Conservation (phyloP, 371 early-diverging fungal genomes). For the Actinomortierella ambigua region DNA sequence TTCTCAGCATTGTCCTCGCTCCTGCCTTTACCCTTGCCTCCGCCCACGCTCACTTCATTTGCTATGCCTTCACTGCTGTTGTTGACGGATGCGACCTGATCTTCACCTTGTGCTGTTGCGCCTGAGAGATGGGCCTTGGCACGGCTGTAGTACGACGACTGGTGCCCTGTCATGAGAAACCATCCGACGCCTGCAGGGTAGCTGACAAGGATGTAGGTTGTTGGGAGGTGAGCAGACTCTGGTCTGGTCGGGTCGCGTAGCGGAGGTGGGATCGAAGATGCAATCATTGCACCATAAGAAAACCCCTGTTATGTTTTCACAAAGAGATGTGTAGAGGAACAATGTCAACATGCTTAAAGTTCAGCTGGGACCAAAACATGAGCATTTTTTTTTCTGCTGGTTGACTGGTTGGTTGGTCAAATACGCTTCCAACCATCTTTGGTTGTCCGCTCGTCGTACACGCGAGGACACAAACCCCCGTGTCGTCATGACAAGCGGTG, state of each 20-base stretch:
- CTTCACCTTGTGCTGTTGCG: background rate
- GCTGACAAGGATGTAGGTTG: constrained; percentile 36
- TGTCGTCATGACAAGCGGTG: background rate
- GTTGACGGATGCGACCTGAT: background rate
- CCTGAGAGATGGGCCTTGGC: constrained; percentile 24
- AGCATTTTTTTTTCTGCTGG: too few species aligned
- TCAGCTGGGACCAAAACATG: too few species aligned
- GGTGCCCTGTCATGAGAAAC: constrained; percentile 34
- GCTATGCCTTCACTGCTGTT: background rate
- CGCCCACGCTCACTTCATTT: background rate
- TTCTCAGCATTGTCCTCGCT: background rate
- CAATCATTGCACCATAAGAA: constrained; percentile 43
- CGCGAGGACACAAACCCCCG: too few species aligned
- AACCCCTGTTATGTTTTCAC: constrained; percentile 20
- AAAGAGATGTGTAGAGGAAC: too few species aligned
- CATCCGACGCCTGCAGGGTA: constrained; percentile 44
- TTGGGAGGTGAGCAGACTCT: constrained; percentile 20
- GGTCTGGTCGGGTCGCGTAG: constrained; percentile 27
- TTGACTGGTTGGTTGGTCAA: too few species aligned
- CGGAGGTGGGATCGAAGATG: constrained; percentile 42
- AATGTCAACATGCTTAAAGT: too few species aligned
- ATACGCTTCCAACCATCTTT: too few species aligned
- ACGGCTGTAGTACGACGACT: constrained; percentile 20
- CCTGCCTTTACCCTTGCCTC: background rate
- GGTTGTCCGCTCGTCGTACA: too few species aligned